These are phyloP conservation scores for Claviceps purpurea DNA, from an alignment of 2,329 filamentous ascomycete genomes.

Conservation along the genomic window DNA sequence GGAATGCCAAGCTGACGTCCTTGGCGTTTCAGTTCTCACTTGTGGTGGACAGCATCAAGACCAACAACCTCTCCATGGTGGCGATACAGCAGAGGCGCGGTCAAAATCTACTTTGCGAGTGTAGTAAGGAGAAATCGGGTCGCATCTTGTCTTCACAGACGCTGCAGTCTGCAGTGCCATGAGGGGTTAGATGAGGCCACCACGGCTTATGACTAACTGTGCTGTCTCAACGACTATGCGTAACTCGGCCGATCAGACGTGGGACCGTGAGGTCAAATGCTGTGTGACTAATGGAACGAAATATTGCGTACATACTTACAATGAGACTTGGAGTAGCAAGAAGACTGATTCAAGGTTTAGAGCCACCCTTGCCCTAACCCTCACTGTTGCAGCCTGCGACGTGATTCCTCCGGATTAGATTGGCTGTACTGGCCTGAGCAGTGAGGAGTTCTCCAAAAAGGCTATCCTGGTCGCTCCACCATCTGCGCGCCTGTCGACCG, in stretches of 20 bases:
- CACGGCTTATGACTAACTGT: too few species aligned
- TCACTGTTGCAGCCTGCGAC: constrained; percentile 15
- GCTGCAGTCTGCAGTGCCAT: neutral
- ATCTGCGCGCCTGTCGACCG: constrained; percentile 38
- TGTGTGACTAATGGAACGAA: neutral
- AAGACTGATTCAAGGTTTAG: neutral
- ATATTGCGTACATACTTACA: neutral
- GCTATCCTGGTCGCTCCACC: constrained; percentile 50
- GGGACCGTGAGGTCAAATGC: neutral
- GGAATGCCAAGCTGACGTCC: neutral
- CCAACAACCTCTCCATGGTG: neutral
- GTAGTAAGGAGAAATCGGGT: neutral
- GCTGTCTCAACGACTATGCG: too few species aligned
- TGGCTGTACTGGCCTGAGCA: constrained; percentile 29
- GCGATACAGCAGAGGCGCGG: neutral
- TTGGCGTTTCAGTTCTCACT: neutral
- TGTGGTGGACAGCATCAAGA: neutral
- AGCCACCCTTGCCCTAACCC: constrained; percentile 4
- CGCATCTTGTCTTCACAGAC: neutral
- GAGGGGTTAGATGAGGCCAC: too few species aligned
- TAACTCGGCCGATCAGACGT: neutral
- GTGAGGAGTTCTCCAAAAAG: constrained; percentile 34
- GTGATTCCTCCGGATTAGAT: constrained; percentile 25
- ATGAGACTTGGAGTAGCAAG: neutral
- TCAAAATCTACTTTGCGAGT: neutral